Evolutionary conservation across 2,329 filamentous ascomycete genomes (phyloP).

Genomic region (Ophiocordyceps sinensis): DNA sequence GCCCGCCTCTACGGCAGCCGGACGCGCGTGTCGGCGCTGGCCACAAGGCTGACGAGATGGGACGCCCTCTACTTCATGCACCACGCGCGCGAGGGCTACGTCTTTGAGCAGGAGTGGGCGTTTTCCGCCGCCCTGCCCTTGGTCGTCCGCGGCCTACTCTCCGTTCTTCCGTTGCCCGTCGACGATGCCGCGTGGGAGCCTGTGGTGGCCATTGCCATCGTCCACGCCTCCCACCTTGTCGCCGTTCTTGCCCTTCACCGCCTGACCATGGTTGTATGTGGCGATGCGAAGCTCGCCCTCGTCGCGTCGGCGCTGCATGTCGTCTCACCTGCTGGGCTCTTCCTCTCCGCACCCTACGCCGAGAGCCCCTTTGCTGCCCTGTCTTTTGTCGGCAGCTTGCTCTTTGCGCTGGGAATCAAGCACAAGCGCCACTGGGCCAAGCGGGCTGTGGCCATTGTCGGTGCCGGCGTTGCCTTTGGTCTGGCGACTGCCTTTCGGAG

Average conservation of each 20-base stretch:
- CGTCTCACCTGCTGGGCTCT: conserved; percentile 75
- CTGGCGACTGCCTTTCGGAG: conserved; percentile 61
- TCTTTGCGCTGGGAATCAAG: conserved; percentile 42
- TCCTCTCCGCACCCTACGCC: conserved; percentile 74
- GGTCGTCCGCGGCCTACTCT: conserved; percentile 21
- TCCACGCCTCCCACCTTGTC: conserved; percentile 61
- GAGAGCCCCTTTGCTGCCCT: conserved; percentile 70
- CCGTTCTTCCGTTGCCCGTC: conserved; percentile 13
- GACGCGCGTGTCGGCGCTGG: conserved; percentile 28
- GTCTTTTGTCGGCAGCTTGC: conserved; percentile 57
- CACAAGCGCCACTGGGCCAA: conserved; percentile 9
- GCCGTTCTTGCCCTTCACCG: conserved; percentile 60
- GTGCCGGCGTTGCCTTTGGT: conserved; percentile 56
- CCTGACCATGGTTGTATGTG: conserved; percentile 44
- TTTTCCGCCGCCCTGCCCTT: conserved; percentile 44
- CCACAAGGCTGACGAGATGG: conserved; percentile 56
- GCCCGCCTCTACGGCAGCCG: conserved; percentile 16
- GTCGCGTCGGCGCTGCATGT: conserved; percentile 62
- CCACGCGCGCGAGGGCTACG: conserved; percentile 45
- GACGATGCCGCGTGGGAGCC: conserved; percentile 16
- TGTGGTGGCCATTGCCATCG: conserved; percentile 48
- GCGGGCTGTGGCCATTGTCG: conserved; percentile 38
- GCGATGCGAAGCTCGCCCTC: conserved; percentile 42
- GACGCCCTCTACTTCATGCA: conserved; percentile 67
- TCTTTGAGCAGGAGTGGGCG: conserved; percentile 77